Evolutionary conservation across 2,329 filamentous ascomycete genomes (phyloP), one percentile per base, ranked within the genome.

Genomic region (Grosmannia penicillata): DNA sequence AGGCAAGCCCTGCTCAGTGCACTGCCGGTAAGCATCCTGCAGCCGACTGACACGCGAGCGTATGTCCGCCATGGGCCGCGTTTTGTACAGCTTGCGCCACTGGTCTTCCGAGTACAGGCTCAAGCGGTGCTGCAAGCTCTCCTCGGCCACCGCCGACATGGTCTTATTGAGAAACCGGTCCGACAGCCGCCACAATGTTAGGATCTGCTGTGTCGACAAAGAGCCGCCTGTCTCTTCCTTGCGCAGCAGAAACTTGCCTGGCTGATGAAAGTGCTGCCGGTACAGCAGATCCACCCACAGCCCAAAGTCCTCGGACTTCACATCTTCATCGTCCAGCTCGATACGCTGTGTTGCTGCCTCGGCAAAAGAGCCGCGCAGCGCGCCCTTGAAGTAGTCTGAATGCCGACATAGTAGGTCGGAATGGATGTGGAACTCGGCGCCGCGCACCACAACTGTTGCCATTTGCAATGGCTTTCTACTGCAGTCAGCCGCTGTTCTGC

Each of bases 201-300:
- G 29, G 23, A 51, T 42, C 42, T 43, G 41, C 36, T 41, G 43
- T 7, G 47, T 49, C 6, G 47, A 49, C 27, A 49, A 40, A 27
- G 44, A 46, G 39, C 47, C 47, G 38, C 47, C 47, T 6, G 38
- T 44, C 38, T 46, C 42, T 24, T 49, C 47, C 27, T 49, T 48
- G 33, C 47, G 44, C 26, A 49, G 39, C 15, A 43, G 28, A 39
- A 48, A 45, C 14, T 24, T 18, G 13, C 24, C 36, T 4, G 39
- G 39, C 18, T 33, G 34, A 28, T 43, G 42, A 15, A 47, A 47
- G 37, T 46, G 42, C 25, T 22, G 35, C 13, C 39, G 41, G 38
- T 51, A 51, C 14, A 50, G 33, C 35, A 47, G 37, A 21, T 47
- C 46, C 13, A 47, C 43, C 40, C 48, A 51, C 5, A 46, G 38